Evolutionary conservation across 2,329 filamentous ascomycete species (phyloP), one percentile per base, ranked within the genome.

Genomic region (Botryotinia convoluta): DNA sequence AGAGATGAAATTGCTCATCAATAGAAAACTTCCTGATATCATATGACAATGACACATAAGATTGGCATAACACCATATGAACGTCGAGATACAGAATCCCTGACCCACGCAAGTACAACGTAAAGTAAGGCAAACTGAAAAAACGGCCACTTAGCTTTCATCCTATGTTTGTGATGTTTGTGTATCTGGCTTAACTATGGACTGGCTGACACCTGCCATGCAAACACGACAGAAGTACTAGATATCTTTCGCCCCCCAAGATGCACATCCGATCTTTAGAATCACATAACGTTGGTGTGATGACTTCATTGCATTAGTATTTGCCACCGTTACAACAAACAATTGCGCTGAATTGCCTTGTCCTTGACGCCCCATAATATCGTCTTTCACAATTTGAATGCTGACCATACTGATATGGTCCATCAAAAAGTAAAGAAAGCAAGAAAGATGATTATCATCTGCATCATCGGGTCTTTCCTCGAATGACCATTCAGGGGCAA

Each of bases 251-350:
- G 59, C 42, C 69, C 69, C 59, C 69, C 12, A 35, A 63, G 57
- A 72, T 51, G 62, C 71, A 72, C 39, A 72, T 69, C 37, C 26
- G 65, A 69, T 72, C 29, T 68, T 32, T 22, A 72, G 32, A 67
- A 72, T 44, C 71, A 72, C 71, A 72, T 72, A 68, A 16, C 42
- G 32, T 61, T 68, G 57, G 62, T 72, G 71, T 72, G 71, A 68
- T 63, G 62, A 72, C 37, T 44, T 44, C 12, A 61, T 20, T 72
- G 71, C 71, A 61, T 69, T 45, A 32, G 18, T 8, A 60, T 64
- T 72, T 60, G 62, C 71, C 62, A 68, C 71, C 42, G 32, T 48
- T 48, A 60, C 59, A 59, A 72, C 37, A 32, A 72, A 67, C 26
- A 44, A 26, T 45, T 39, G 63, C 35, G 32, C 64, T 18, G 37